Conservation (phyloP, 345 rosid species). For the Rhodamnia rubescens region DNA sequence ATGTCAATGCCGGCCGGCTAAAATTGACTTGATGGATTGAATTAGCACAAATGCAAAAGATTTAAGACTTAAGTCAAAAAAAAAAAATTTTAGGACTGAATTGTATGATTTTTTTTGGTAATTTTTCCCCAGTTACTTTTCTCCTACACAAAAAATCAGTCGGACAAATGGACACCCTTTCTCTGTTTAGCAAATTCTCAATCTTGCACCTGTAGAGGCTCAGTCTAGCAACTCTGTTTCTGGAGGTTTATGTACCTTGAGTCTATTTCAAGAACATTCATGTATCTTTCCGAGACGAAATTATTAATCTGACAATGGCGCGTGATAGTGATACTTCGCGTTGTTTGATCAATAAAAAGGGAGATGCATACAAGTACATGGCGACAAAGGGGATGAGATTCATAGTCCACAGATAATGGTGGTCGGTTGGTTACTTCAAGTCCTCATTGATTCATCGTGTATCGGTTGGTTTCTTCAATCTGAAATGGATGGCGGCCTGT, state of each 20-base stretch:
- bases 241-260: neutral
- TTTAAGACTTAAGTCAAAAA: too few relatives aligned
- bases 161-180: neutral
- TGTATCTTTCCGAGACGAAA: neutral
- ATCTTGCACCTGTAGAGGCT: neutral
- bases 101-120: too few relatives aligned
- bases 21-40: too few relatives aligned
- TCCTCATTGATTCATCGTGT: neutral
- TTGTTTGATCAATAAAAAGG: neutral
- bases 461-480: neutral
- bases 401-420: neutral
- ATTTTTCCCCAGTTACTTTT: neutral
- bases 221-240: neutral
- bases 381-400: neutral
- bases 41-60: too few relatives aligned
- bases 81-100: too few relatives aligned
- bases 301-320: neutral
- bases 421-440: neutral
- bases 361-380: neutral
- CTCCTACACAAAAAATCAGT: neutral
- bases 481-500: neutral
- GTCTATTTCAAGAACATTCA: neutral
- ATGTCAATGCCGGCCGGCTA: too few relatives aligned
- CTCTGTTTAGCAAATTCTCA: neutral
- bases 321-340: neutral